These are phyloP conservation scores for Syncephalastrum sp. DNA, from an alignment of 371 early-diverging fungal species.

Conservation along the genomic window DNA sequence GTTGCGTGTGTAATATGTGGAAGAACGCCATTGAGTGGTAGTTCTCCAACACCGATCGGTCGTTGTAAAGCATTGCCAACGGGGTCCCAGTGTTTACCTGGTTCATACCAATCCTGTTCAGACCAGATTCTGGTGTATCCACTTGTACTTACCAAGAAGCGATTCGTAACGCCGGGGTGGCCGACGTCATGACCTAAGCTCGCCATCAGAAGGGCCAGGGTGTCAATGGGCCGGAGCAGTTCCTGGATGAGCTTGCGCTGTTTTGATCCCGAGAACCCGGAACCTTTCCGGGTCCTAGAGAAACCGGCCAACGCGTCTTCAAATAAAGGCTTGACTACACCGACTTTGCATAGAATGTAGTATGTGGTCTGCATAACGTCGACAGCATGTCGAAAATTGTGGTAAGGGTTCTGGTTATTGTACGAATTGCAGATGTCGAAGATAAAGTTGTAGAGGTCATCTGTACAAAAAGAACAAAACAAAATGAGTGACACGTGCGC, in stretches of 20 bases:
- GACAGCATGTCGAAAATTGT: conserved; percentile 85
- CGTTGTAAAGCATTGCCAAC: conserved; percentile 90
- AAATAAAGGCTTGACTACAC: conserved; percentile 29
- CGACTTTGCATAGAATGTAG: conserved; percentile 71
- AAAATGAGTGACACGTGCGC: background rate
- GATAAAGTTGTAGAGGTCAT: conserved; percentile 60
- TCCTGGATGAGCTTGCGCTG: conserved; percentile 27
- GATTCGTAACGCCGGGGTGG: conserved; percentile 86
- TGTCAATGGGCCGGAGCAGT: conserved; percentile 64
- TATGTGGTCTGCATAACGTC: conserved; percentile 84
- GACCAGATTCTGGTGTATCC: background rate
- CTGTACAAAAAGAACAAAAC: conserved; percentile 21
- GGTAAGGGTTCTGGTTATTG: conserved; percentile 78
- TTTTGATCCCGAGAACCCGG: background rate
- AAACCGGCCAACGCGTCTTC: background rate
- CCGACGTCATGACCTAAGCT: conserved; percentile 85
- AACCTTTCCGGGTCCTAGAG: no score
- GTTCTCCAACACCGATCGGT: conserved; percentile 91
- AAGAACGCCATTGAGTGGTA: conserved; percentile 90
- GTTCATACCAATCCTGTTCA: conserved; percentile 16
- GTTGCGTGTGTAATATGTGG: conserved; percentile 59
- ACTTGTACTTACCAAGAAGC: conserved; percentile 58
- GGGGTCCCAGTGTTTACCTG: conserved; percentile 75
- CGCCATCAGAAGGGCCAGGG: conserved; percentile 73
- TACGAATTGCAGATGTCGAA: conserved; percentile 70